Conservation (phyloP, 2,329 filamentous ascomycete species). For the Canariomyces notabilis region DNA sequence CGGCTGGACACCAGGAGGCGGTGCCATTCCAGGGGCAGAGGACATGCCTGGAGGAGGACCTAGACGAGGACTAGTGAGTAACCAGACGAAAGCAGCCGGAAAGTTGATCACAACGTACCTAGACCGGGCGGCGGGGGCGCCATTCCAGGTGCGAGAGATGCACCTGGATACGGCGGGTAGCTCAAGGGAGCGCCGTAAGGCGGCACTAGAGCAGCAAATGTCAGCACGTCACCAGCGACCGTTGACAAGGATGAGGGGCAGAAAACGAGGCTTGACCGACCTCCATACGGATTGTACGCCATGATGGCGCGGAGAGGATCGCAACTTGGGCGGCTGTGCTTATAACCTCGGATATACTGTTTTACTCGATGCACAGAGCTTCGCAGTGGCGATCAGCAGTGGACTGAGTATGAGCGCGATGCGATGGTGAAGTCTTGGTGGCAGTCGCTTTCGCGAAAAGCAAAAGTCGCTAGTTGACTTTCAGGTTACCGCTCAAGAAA, state of each 20-base stretch:
- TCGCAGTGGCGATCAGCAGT: not conserved
- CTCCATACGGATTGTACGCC: constrained; percentile 59
- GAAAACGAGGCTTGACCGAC: constrained; percentile 31
- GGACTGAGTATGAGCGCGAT: not conserved
- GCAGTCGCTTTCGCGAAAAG: constrained; percentile 10
- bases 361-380: not conserved
- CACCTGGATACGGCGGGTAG: constrained; percentile 65
- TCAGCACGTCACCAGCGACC: constrained; percentile 1
- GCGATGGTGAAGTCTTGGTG: not conserved
- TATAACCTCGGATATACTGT: too few relatives aligned
- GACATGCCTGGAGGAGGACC: constrained; percentile 76
- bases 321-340: not conserved
- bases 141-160: constrained; percentile 59
- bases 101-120: constrained; percentile 51
- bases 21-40: constrained; percentile 72
- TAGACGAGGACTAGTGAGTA: constrained; percentile 30
- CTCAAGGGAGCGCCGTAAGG: constrained; percentile 71
- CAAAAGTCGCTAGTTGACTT: too few relatives aligned
- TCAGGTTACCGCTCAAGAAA: too few relatives aligned
- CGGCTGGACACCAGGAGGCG: constrained; percentile 73
- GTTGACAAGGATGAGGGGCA: not conserved
- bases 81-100: constrained; percentile 3
- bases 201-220: constrained; percentile 34
- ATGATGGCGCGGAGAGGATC: constrained; percentile 31
- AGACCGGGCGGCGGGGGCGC: constrained; percentile 75